Conservation (phyloP, 2,329 filamentous ascomycete genomes). For the Davidsoniella eucalypti region DNA sequence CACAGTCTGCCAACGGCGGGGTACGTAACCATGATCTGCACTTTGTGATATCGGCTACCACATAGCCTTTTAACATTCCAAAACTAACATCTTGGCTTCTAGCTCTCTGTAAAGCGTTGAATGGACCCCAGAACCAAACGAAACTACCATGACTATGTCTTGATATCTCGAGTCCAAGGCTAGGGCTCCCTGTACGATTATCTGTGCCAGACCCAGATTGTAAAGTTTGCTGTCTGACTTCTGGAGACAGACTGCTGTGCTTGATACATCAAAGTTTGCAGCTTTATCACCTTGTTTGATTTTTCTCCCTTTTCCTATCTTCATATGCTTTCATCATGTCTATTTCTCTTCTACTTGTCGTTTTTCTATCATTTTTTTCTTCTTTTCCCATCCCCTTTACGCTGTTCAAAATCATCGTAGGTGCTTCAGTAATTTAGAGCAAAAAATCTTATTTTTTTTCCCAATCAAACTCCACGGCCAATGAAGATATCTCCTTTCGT, state of each 20-base stretch:
- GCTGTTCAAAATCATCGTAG: too few relatives aligned
- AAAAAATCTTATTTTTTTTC: too few relatives aligned
- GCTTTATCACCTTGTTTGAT: conserved; percentile 1
- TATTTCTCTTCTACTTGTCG: neutral
- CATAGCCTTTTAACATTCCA: neutral
- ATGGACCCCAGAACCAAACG: neutral
- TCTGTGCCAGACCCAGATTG: neutral
- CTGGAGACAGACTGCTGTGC: too few relatives aligned
- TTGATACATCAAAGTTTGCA: neutral
- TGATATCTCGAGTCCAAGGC: conserved; percentile 2
- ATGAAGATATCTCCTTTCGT: neutral
- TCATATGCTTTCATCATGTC: neutral
- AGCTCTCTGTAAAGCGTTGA: neutral
- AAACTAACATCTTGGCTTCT: neutral
- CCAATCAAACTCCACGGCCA: too few relatives aligned
- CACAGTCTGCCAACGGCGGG: conserved; percentile 5
- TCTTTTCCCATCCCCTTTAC: too few relatives aligned
- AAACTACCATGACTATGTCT: neutral
- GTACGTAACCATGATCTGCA: neutral
- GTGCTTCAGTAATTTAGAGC: too few relatives aligned
- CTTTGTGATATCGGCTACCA: too few relatives aligned
- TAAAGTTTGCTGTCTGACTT: neutral
- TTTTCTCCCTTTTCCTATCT: neutral
- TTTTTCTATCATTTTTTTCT: neutral
- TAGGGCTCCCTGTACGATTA: conserved; percentile 9